Evolutionary conservation across 1,284 basidiomycete species (phyloP).

Genomic region (Trichosporon asahii): DNA sequence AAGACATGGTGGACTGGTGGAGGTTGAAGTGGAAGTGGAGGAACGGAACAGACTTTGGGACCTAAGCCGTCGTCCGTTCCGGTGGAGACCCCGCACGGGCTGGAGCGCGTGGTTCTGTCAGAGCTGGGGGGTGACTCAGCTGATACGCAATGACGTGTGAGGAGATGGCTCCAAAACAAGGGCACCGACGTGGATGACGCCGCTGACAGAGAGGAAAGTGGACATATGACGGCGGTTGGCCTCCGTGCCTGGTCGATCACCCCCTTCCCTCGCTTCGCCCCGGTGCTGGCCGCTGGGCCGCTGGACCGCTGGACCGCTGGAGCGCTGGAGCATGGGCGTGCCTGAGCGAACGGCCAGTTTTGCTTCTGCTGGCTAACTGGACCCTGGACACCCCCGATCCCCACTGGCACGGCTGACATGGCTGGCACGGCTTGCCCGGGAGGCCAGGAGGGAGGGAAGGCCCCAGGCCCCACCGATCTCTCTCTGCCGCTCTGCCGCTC

Average conservation of each 20-base stretch:
- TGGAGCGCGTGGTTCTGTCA: background rate
- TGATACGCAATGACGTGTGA: constrained; percentile 1
- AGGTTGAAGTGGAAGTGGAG: background rate
- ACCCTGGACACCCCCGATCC: too few relatives aligned
- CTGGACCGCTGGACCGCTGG: too few relatives aligned
- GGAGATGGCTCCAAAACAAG: background rate
- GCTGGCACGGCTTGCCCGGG: too few relatives aligned
- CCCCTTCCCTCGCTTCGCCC: background rate
- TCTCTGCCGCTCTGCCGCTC: too few relatives aligned
- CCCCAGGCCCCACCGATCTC: too few relatives aligned
- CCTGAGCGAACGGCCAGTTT: too few relatives aligned
- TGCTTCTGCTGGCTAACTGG: too few relatives aligned
- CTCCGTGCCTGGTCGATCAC: background rate
- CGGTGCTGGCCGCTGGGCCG: too few relatives aligned
- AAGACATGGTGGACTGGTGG: background rate
- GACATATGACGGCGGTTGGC: background rate
- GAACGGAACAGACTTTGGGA: background rate
- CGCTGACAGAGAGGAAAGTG: background rate
- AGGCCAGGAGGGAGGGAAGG: too few relatives aligned
- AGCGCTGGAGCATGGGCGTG: too few relatives aligned
- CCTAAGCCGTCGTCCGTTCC: background rate
- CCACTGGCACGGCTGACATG: too few relatives aligned
- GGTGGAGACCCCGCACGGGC: background rate
- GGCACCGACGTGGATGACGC: background rate
- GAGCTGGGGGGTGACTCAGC: background rate